These are phyloP conservation scores for Nigrograna mackinnonii DNA, from an alignment of 2,329 filamentous ascomycete genomes.

Conservation along the genomic window DNA sequence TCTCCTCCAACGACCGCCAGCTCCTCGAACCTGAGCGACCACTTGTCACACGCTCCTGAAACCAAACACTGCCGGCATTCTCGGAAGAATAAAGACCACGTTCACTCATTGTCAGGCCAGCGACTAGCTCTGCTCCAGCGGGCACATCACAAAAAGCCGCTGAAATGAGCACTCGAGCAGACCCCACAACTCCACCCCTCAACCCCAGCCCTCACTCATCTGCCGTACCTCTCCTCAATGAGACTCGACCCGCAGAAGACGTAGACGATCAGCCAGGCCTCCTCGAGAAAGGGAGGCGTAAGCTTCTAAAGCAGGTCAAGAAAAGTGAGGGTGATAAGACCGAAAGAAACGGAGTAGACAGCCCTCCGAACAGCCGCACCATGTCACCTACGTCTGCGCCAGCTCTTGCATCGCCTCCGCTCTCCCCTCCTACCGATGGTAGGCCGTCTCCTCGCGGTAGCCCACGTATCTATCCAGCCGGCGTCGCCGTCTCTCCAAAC, in stretches of 20 bases:
- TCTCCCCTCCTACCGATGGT: slow-evolving; percentile 28
- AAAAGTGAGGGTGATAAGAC: slow-evolving; percentile 31
- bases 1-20: slow-evolving; percentile 2
- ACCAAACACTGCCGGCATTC: too few species aligned
- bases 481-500: slow-evolving; percentile 60
- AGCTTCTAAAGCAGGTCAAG: slow-evolving; percentile 40
- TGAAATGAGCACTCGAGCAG: too few species aligned
- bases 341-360: background rate
- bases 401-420: slow-evolving; percentile 34
- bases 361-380: slow-evolving; percentile 9
- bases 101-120: too few species aligned
- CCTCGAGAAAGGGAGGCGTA: slow-evolving; percentile 38
- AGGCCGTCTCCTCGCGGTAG: slow-evolving; percentile 39
- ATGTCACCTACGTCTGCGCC: slow-evolving; percentile 23
- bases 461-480: slow-evolving; percentile 37
- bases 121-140: too few species aligned
- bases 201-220: slow-evolving; percentile 19
- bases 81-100: too few species aligned
- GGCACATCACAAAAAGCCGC: too few species aligned
- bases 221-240: slow-evolving; percentile 18
- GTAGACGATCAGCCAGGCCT: slow-evolving; percentile 17
- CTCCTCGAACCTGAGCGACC: too few species aligned
- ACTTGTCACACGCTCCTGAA: too few species aligned
- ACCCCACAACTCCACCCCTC: too few species aligned
- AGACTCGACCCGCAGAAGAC: slow-evolving; percentile 26